A percentile compares a stretch with the other conserved stretches of the same genome.
Conservation (phyloP, 2,329 filamentous ascomycete genomes). For the Tolypocladium sp. region DNA sequence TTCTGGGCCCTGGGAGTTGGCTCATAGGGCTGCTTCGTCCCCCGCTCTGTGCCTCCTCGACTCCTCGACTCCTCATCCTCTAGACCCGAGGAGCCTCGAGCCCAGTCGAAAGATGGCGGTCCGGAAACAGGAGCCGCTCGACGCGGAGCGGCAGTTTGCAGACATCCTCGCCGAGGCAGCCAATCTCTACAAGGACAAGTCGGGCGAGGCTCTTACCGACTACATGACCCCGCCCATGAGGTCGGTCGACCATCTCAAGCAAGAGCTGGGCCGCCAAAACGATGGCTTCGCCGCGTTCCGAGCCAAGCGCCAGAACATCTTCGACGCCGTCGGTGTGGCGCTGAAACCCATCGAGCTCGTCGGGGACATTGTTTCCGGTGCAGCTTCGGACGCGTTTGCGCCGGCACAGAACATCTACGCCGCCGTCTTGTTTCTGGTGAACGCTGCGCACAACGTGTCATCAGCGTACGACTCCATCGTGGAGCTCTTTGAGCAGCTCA, state of each 20-base stretch:
- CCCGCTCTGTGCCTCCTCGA: not conserved
- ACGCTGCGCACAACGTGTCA: slow-evolving; percentile 34
- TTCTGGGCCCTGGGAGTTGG: not conserved
- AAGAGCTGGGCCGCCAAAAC: slow-evolving; percentile 24
- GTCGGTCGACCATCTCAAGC: slow-evolving; percentile 20
- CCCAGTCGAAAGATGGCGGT: not conserved
- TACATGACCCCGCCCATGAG: slow-evolving; percentile 23
- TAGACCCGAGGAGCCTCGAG: not conserved
- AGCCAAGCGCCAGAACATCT: slow-evolving; percentile 22
- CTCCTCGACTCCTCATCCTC: not conserved
- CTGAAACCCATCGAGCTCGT: slow-evolving; percentile 29
- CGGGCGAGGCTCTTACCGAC: slow-evolving; percentile 17
- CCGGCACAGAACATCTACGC: slow-evolving; percentile 31
- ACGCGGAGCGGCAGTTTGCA: slow-evolving; percentile 10
- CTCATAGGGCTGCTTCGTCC: not conserved
- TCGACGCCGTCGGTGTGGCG: slow-evolving; percentile 19
- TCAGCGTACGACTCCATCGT: slow-evolving; percentile 34
- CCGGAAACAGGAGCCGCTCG: not conserved
- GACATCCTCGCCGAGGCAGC: slow-evolving; percentile 24
- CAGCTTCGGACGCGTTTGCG: slow-evolving; percentile 27
- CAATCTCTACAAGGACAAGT: slow-evolving; percentile 19
- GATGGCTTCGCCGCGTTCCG: slow-evolving; percentile 26
- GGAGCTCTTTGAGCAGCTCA: slow-evolving; percentile 31
- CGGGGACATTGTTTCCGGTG: slow-evolving; percentile 26
- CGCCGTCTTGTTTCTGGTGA: slow-evolving; percentile 32